Conservation (phyloP, 805 yeast species). For the Cyberlindnera veronae region DNA sequence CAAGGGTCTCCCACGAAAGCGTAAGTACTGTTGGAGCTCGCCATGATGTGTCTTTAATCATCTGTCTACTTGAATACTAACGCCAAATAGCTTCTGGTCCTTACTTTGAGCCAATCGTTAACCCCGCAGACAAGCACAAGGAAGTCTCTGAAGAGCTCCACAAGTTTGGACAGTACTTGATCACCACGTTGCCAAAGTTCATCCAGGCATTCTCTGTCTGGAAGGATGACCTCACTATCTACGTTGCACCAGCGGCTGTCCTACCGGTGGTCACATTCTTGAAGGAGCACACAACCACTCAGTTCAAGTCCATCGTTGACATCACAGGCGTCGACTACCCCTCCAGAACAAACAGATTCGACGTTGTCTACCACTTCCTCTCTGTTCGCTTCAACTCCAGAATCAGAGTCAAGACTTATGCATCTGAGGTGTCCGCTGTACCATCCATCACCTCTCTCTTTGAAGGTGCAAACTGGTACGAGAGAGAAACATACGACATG, state of each 20-base stretch:
- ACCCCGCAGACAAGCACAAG: conserved; percentile 74
- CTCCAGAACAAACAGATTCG: conserved; percentile 77
- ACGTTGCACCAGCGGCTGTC: conserved; percentile 72
- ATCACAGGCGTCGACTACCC: conserved; percentile 88
- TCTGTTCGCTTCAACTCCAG: conserved; percentile 83
- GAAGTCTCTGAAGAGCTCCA: conserved; percentile 69
- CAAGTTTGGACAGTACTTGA: conserved; percentile 75
- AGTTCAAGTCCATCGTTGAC: conserved; percentile 75
- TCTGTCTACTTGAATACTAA: neutral
- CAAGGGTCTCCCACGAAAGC: conserved; percentile 24
- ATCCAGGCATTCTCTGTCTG: conserved; percentile 83
- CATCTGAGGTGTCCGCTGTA: conserved; percentile 77
- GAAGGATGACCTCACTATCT: conserved; percentile 82
- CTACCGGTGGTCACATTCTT: conserved; percentile 68
- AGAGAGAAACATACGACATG: conserved; percentile 85
- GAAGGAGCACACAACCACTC: conserved; percentile 75
- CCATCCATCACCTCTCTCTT: conserved; percentile 71
- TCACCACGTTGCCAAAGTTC: conserved; percentile 75
- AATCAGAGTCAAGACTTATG: conserved; percentile 85
- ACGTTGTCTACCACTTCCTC: conserved; percentile 78
- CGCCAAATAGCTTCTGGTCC: conserved; percentile 19
- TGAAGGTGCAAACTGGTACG: conserved; percentile 88
- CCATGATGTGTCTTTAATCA: neutral
- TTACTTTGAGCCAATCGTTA: conserved; percentile 39
- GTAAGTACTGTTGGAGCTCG: conserved; percentile 2